A percentile compares a stretch with the other conserved stretches of the same genome.
phyloP scores from a whole-genome alignment of 345 rosid species.

The Hypericum perforatum region DNA sequence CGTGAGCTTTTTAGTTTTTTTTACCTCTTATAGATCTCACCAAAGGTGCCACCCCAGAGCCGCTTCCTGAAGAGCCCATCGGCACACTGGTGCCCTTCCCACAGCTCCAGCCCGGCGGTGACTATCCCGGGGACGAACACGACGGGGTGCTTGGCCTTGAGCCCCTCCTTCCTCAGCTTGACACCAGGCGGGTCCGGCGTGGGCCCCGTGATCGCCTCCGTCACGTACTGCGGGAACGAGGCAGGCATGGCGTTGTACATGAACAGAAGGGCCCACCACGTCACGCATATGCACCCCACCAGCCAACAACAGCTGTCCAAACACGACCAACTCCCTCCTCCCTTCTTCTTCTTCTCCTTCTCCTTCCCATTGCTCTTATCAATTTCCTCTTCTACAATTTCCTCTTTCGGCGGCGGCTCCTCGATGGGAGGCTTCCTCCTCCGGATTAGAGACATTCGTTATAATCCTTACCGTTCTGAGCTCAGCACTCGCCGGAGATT shows the following conservation, averaged over 20 bases:
- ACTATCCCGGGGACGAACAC: conserved; percentile 94
- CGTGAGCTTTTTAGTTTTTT: conserved; percentile 5
- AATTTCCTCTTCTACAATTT: neutral
- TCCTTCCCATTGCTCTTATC: conserved; percentile 7
- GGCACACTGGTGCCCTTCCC: conserved; percentile 91
- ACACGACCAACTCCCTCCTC: conserved; percentile 50
- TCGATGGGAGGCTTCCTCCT: too few species aligned
- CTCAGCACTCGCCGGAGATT: too few species aligned
- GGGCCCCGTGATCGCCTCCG: conserved; percentile 94
- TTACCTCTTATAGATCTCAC: conserved; percentile 89
- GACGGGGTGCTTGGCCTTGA: conserved; percentile 71
- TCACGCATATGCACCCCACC: conserved; percentile 64
- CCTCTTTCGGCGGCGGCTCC: too few species aligned
- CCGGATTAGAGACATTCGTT: too few species aligned
- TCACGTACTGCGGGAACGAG: conserved; percentile 70
- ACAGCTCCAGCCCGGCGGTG: conserved; percentile 87
- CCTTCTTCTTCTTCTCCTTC: conserved; percentile 4
- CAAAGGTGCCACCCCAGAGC: conserved; percentile 98
- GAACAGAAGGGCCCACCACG: conserved; percentile 86
- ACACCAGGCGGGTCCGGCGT: conserved; percentile 86
- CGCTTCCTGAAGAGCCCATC: conserved; percentile 88
- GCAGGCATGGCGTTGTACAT: conserved; percentile 85
- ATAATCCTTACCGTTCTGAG: too few species aligned
- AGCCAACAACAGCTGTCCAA: conserved; percentile 87
- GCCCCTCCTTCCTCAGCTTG: conserved; percentile 74